Evolutionary conservation across 1,284 basidiomycete species (phyloP).

Genomic region (Gymnopus androsaceus): DNA sequence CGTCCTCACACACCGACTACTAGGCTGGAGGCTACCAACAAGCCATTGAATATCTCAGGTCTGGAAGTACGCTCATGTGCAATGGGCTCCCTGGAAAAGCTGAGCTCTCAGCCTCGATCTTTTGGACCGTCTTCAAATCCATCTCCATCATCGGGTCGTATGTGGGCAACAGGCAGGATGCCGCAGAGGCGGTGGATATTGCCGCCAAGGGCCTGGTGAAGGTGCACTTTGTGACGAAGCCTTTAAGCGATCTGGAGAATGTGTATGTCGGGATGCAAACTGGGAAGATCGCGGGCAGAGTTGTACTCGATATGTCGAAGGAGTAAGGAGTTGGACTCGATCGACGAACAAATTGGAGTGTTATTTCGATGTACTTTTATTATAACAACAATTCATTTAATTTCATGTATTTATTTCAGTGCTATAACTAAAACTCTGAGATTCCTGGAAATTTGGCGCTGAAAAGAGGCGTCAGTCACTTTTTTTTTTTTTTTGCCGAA

Average conservation of each 20-base stretch:
- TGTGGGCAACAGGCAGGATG: constrained; percentile 77
- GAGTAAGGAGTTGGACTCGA: constrained; percentile 1
- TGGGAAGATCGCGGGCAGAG: constrained; percentile 61
- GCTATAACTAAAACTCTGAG: too few relatives aligned
- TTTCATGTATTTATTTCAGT: too few relatives aligned
- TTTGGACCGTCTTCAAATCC: constrained; percentile 73
- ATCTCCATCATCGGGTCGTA: constrained; percentile 76
- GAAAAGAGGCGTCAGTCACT: too few relatives aligned
- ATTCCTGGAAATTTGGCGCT: too few relatives aligned
- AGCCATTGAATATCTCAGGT: constrained; percentile 70
- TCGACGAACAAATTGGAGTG: too few relatives aligned
- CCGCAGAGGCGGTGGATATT: constrained; percentile 71
- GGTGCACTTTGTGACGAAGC: constrained; percentile 52
- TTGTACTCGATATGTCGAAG: constrained; percentile 56
- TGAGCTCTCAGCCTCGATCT: constrained; percentile 66
- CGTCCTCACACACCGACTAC: not conserved
- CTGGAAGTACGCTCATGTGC: constrained; percentile 68
- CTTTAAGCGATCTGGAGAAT: constrained; percentile 54
- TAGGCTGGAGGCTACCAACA: constrained; percentile 64
- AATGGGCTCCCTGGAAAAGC: constrained; percentile 72
- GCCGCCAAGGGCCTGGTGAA: constrained; percentile 71
- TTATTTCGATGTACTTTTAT: too few relatives aligned
- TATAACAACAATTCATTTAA: too few relatives aligned
- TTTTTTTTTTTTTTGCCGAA: too few relatives aligned
- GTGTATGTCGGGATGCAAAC: constrained; percentile 59